phyloP scores from a whole-genome alignment of 2,329 filamentous ascomycete genomes.

The Phoma sp. region DNA sequence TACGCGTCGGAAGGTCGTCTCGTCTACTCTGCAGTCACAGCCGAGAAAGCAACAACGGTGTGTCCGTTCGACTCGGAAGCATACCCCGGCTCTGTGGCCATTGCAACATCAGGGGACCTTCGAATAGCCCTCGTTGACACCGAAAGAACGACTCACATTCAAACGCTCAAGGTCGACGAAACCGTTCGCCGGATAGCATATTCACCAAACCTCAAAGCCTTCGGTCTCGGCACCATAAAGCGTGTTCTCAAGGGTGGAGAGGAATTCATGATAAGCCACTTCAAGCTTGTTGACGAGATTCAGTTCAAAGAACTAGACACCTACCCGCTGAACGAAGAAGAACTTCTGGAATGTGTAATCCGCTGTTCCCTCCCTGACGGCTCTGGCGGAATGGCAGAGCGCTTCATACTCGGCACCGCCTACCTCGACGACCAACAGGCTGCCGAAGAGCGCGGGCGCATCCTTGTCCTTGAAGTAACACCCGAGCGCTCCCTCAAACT shows the following conservation, averaged over 20 bases:
- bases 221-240: conserved; percentile 85
- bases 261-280: conserved; percentile 79
- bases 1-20: conserved; percentile 88
- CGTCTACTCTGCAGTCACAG: conserved; percentile 91
- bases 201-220: conserved; percentile 77
- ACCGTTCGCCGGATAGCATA: conserved; percentile 89
- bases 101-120: conserved; percentile 78
- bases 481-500: conserved; percentile 75
- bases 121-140: conserved; percentile 83
- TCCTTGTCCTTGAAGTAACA: conserved; percentile 84
- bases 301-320: conserved; percentile 80
- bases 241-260: conserved; percentile 72
- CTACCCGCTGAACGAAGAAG: conserved; percentile 68
- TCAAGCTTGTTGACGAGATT: conserved; percentile 90
- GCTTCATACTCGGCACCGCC: conserved; percentile 91
- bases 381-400: conserved; percentile 66
- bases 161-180: conserved; percentile 76
- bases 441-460: conserved; percentile 69
- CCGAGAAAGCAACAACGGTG: conserved; percentile 81
- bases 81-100: conserved; percentile 79
- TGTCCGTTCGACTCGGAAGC: conserved; percentile 82
- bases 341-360: conserved; percentile 86
- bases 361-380: conserved; percentile 73
- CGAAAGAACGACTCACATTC: conserved; percentile 86
- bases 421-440: conserved; percentile 69